Conservation (phyloP, 495 filamentous ascomycete species). For the Trypethelium eluteriae region DNA sequence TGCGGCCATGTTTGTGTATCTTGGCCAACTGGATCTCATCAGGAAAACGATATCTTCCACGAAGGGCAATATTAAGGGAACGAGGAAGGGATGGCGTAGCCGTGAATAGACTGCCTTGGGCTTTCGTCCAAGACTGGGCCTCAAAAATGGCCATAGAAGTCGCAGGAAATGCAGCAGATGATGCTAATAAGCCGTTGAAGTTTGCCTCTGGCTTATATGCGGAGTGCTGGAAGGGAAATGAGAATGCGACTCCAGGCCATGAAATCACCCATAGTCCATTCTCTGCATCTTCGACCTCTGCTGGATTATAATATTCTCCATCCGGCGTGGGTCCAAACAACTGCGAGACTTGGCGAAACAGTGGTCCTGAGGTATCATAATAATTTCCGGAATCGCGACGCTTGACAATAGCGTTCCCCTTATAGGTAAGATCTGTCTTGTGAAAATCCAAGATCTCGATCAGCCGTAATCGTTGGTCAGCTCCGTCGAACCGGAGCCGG, state of each 20-base stretch:
- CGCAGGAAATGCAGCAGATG: conserved; percentile 63
- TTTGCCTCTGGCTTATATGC: conserved; percentile 77
- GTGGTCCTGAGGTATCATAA: conserved; percentile 51
- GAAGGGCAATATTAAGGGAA: conserved; percentile 47
- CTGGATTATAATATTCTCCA: conserved; percentile 73
- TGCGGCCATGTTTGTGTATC: conserved; percentile 62
- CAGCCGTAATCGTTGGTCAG: conserved; percentile 81
- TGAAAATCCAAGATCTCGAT: conserved; percentile 88
- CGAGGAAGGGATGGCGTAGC: conserved; percentile 60
- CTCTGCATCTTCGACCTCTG: conserved; percentile 42
- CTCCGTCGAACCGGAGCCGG: conserved; percentile 84
- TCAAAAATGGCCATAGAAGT: conserved; percentile 80
- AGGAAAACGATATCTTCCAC: conserved; percentile 54
- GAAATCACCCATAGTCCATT: conserved; percentile 72
- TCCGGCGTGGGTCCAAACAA: conserved; percentile 86
- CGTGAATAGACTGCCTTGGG: conserved; percentile 65
- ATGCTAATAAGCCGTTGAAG: conserved; percentile 77
- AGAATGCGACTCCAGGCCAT: conserved; percentile 88
- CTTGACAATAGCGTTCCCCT: conserved; percentile 75
- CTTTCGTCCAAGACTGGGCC: conserved; percentile 82
- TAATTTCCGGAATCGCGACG: conserved; percentile 38
- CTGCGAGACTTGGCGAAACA: conserved; percentile 83
- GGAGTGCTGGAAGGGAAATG: conserved; percentile 67
- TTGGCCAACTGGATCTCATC: conserved; percentile 77
- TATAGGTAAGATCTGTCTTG: conserved; percentile 74